Evolutionary conservation across 2,329 filamentous ascomycete species (phyloP).

Genomic region (Cadophora sp.): DNA sequence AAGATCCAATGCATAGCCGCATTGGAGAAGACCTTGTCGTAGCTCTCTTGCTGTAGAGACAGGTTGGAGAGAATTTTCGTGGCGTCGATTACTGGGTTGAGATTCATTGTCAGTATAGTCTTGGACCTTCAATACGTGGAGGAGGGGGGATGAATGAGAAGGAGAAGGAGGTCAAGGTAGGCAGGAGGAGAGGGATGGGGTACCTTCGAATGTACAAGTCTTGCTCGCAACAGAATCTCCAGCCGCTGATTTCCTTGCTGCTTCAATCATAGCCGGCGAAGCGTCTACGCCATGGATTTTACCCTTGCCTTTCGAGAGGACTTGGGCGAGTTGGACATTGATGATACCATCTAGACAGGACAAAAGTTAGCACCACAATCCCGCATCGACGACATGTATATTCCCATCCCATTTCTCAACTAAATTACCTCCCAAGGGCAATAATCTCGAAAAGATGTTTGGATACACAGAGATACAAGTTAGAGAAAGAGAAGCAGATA

Average conservation of each 20-base stretch:
- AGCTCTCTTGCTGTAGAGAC: conserved; percentile 46
- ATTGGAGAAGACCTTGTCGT: conserved; percentile 68
- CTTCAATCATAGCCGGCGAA: conserved; percentile 63
- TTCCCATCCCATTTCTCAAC: no score
- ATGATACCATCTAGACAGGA: conserved; percentile 61
- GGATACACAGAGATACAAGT: not conserved
- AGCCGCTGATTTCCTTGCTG: conserved; percentile 51
- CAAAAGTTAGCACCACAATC: no score
- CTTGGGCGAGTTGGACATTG: conserved; percentile 58
- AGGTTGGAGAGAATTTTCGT: conserved; percentile 49
- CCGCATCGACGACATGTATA: no score
- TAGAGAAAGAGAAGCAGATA: no score
- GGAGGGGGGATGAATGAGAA: not conserved
- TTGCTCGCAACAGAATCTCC: conserved; percentile 25
- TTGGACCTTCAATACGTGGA: not conserved
- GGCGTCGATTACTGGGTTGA: conserved; percentile 53
- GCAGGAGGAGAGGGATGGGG: not conserved
- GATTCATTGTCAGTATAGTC: not conserved
- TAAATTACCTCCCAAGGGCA: no score
- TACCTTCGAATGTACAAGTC: conserved; percentile 41
- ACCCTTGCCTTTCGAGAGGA: conserved; percentile 54
- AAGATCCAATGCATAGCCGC: conserved; percentile 71
- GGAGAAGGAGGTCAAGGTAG: not conserved
- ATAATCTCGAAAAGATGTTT: not conserved
- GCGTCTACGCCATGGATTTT: conserved; percentile 64